phyloP scores from a whole-genome alignment of 345 rosid genomes.

The Isatis tinctoria region DNA sequence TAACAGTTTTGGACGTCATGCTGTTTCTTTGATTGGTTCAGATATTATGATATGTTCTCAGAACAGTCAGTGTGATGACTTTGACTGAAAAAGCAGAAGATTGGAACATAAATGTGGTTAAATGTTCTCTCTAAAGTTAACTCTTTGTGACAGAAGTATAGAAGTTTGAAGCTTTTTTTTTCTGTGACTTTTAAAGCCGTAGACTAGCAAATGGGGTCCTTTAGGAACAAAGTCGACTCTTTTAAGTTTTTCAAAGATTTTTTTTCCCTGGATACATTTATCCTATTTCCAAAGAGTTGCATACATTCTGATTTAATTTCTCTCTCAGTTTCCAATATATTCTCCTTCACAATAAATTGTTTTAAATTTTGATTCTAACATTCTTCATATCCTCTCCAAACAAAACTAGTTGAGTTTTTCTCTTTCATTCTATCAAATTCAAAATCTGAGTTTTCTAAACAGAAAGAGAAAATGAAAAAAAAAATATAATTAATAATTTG shows the following conservation, averaged over 20 bases:
- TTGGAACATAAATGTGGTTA: background rate
- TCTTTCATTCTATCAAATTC: background rate
- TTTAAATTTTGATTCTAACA: background rate
- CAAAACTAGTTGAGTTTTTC: background rate
- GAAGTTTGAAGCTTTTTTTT: background rate
- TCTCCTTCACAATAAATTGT: background rate
- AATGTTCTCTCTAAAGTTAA: background rate
- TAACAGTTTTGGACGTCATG: constrained; percentile 43
- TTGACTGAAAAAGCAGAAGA: constrained; percentile 21
- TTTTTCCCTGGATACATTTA: background rate
- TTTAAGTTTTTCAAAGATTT: background rate
- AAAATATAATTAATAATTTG: background rate
- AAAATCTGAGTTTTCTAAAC: background rate
- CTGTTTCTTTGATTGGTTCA: constrained; percentile 34
- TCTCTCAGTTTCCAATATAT: background rate
- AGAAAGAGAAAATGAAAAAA: background rate
- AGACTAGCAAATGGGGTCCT: background rate
- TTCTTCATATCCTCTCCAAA: background rate
- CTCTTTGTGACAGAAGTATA: background rate
- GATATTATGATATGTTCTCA: constrained; percentile 41
- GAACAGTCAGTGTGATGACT: constrained; percentile 45
- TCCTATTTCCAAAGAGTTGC: constrained; percentile 5
- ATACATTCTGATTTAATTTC: background rate
- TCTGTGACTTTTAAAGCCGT: background rate
- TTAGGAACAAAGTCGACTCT: background rate